These are phyloP conservation scores for Wickerhamomyces bisporus DNA, from an alignment of 805 yeast genomes.

Conservation along the genomic window DNA sequence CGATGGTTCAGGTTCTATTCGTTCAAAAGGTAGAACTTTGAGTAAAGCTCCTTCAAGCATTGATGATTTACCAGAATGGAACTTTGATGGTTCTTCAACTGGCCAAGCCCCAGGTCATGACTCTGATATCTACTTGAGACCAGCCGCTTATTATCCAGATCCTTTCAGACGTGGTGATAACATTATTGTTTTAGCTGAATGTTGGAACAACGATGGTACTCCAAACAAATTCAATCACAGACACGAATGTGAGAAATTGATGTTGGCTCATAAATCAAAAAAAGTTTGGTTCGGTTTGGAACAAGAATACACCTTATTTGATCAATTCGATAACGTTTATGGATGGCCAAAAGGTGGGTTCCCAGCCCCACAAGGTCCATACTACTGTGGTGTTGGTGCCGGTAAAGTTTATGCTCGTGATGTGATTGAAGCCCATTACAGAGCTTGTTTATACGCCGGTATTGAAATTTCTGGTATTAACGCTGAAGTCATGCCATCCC, in stretches of 20 bases:
- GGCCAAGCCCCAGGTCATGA: conserved; percentile 98
- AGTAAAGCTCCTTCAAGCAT: conserved; percentile 59
- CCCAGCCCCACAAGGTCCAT: conserved; percentile 99
- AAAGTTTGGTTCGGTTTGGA: conserved; percentile 97
- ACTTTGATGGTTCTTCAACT: conserved; percentile 98
- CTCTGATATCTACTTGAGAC: conserved; percentile 92
- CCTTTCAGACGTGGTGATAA: conserved; percentile 98
- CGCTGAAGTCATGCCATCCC: conserved; percentile 99
- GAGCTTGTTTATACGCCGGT: conserved; percentile 95
- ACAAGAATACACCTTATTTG: conserved; percentile 97
- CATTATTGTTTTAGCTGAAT: conserved; percentile 90
- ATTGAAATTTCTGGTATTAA: conserved; percentile 90
- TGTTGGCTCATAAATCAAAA: conserved; percentile 84
- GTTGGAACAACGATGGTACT: conserved; percentile 98
- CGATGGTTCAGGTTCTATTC: conserved; percentile 83
- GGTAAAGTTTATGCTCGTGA: conserved; percentile 98
- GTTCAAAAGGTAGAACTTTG: conserved; percentile 93
- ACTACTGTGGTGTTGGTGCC: conserved; percentile 99
- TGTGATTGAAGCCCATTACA: conserved; percentile 97
- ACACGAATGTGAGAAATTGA: conserved; percentile 91
- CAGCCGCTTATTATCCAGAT: conserved; percentile 92
- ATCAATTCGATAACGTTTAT: conserved; percentile 81
- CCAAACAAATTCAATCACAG: conserved; percentile 99
- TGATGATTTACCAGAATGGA: conserved; percentile 97
- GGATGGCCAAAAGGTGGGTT: conserved; percentile 99